Conservation (phyloP, 1,284 basidiomycete species). For the Bjerkandera adusta region DNA sequence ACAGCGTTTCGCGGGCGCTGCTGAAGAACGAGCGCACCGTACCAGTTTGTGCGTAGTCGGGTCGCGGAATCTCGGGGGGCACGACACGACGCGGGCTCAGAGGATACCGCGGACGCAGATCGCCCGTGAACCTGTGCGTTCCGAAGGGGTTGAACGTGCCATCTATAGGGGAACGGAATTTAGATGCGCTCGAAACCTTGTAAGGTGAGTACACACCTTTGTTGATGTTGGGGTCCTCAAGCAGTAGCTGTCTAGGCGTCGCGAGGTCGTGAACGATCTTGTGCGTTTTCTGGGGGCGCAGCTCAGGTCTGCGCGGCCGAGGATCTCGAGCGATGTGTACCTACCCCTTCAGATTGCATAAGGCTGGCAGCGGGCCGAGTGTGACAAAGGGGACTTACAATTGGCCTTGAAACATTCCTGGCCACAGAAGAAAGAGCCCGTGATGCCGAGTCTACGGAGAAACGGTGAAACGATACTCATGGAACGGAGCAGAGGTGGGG, state of each 20-base stretch:
- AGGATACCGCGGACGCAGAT: slow-evolving; percentile 73
- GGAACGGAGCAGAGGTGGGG: slow-evolving; percentile 6
- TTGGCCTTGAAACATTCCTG: slow-evolving; percentile 85
- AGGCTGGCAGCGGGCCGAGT: not conserved
- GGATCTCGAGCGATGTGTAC: slow-evolving; percentile 15
- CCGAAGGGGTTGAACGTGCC: slow-evolving; percentile 77
- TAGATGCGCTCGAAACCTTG: not conserved
- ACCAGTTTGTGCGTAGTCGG: slow-evolving; percentile 80
- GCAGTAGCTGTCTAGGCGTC: slow-evolving; percentile 36
- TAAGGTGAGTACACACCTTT: slow-evolving; percentile 14
- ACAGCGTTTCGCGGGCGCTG: slow-evolving; percentile 26
- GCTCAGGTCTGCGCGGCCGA: slow-evolving; percentile 9
- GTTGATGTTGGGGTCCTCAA: slow-evolving; percentile 32
- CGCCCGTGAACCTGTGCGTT: slow-evolving; percentile 66
- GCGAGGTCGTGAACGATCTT: slow-evolving; percentile 71
- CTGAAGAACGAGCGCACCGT: slow-evolving; percentile 30
- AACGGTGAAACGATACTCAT: slow-evolving; percentile 12
- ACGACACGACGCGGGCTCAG: slow-evolving; percentile 67
- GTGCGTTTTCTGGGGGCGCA: slow-evolving; percentile 67
- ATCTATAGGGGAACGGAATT: slow-evolving; percentile 48
- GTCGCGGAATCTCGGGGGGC: slow-evolving; percentile 73
- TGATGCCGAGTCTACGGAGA: slow-evolving; percentile 63
- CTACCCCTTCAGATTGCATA: slow-evolving; percentile 41
- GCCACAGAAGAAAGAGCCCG: slow-evolving; percentile 80
- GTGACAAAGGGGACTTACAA: slow-evolving; percentile 50